These are phyloP conservation scores for Halteria grandinella DNA, from an alignment of 73 alveolate species.

Conservation along the genomic window DNA sequence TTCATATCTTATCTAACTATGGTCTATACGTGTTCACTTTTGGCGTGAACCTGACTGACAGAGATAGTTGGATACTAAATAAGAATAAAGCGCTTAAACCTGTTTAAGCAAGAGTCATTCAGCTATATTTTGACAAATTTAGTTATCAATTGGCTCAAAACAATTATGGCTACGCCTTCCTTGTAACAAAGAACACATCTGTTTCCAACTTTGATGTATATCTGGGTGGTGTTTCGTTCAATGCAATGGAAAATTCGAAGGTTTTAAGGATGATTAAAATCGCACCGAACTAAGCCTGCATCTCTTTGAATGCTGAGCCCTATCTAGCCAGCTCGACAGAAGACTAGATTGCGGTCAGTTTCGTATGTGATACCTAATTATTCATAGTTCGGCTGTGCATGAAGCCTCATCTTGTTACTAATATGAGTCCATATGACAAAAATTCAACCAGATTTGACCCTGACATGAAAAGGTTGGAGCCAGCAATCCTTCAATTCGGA, in stretches of 20 bases:
- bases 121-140: neutral
- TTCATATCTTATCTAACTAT: slow-evolving; percentile 35
- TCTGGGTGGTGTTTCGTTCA: slow-evolving; percentile 40
- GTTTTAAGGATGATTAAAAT: slow-evolving; percentile 16
- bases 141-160: slow-evolving; percentile 16
- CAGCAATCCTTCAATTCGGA: neutral
- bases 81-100: neutral
- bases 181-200: neutral
- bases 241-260: slow-evolving; percentile 8
- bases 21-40: slow-evolving; percentile 10
- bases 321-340: neutral
- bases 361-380: slow-evolving; percentile 27
- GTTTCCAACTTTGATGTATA: neutral
- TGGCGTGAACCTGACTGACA: neutral
- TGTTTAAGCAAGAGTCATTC: neutral
- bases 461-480: neutral
- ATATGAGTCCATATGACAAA: neutral
- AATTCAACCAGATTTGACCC: neutral
- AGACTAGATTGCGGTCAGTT: slow-evolving; percentile 35
- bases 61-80: neutral
- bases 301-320: slow-evolving; percentile 6
- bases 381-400: slow-evolving; percentile 6
- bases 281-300: slow-evolving; percentile 14
- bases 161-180: slow-evolving; percentile 41
- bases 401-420: slow-evolving; percentile 31